A percentile compares a stretch with the other conserved stretches of the same genome.
Evolutionary conservation across 345 rosid genomes (phyloP).

Genomic region (Fremontodendron californicum): DNA sequence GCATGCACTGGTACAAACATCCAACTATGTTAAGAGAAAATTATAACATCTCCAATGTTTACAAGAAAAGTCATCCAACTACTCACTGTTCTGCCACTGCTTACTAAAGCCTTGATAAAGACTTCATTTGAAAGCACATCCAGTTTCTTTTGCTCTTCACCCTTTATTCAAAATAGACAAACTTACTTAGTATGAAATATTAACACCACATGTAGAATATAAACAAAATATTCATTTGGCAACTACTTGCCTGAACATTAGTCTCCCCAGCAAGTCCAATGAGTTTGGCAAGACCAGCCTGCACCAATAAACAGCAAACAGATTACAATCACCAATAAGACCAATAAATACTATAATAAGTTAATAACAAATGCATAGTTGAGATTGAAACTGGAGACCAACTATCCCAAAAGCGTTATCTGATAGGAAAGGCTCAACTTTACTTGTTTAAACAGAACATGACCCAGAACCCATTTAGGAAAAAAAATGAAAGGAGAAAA

Average conservation of each 20-base stretch:
- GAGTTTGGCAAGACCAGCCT: constrained; percentile 98
- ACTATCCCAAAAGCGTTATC: neutral
- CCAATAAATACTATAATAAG: neutral
- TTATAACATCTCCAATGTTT: no score
- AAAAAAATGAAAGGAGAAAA: neutral
- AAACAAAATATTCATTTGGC: neutral
- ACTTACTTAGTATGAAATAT: neutral
- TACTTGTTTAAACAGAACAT: neutral
- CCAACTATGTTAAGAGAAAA: no score
- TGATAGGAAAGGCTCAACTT: neutral
- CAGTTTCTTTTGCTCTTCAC: constrained; percentile 49
- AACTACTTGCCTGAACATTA: constrained; percentile 69
- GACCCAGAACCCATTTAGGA: neutral
- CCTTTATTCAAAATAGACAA: no score
- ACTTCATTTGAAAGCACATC: constrained; percentile 43
- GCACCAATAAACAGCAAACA: constrained; percentile 19
- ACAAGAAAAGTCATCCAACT: no score
- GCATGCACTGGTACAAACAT: constrained; percentile 15
- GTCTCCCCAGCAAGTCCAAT: constrained; percentile 98
- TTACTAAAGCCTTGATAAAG: constrained; percentile 82
- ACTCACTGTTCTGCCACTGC: constrained; percentile 62
- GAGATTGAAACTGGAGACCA: neutral
- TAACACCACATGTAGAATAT: neutral
- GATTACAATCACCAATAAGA: neutral
- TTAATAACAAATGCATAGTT: neutral